Evolutionary conservation across 305 asterid species (phyloP).

Genomic region (Plantago lanceolata): DNA sequence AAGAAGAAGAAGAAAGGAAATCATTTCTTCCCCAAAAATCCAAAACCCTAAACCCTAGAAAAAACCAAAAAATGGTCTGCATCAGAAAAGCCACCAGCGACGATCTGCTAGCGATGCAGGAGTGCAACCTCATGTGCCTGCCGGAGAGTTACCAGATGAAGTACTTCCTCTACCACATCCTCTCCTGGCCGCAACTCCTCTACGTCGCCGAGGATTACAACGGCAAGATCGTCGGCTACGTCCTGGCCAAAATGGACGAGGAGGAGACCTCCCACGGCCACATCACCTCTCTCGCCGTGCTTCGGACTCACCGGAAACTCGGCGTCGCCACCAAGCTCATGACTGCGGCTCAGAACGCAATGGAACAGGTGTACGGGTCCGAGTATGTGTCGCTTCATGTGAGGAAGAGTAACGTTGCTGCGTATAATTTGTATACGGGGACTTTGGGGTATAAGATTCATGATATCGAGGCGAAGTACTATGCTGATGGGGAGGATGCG

Average conservation of each 20-base stretch:
- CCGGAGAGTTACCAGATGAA: constrained; percentile 94
- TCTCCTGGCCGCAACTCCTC: constrained; percentile 96
- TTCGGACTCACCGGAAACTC: constrained; percentile 89
- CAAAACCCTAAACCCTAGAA: constrained; percentile 6
- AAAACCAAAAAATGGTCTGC: constrained; percentile 29
- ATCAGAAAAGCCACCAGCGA: constrained; percentile 40
- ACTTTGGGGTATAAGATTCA: constrained; percentile 87
- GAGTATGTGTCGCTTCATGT: constrained; percentile 95
- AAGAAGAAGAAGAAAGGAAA: no score
- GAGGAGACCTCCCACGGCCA: constrained; percentile 92
- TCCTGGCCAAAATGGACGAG: constrained; percentile 95
- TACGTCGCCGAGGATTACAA: constrained; percentile 96
- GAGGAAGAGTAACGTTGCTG: constrained; percentile 89
- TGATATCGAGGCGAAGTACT: constrained; percentile 90
- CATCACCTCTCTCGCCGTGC: constrained; percentile 61
- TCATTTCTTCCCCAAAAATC: background rate
- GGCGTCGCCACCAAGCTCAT: constrained; percentile 95
- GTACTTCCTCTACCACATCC: constrained; percentile 88
- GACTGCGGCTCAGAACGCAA: constrained; percentile 98
- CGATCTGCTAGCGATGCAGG: constrained; percentile 39
- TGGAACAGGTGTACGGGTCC: constrained; percentile 93
- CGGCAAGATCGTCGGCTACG: constrained; percentile 96
- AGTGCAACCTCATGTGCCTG: constrained; percentile 44
- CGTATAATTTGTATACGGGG: constrained; percentile 80
- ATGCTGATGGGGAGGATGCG: constrained; percentile 99